A percentile compares a stretch with the other conserved stretches of the same genome.
Conservation (phyloP, 75 land plant species). For the Cryptomeria japonica region DNA sequence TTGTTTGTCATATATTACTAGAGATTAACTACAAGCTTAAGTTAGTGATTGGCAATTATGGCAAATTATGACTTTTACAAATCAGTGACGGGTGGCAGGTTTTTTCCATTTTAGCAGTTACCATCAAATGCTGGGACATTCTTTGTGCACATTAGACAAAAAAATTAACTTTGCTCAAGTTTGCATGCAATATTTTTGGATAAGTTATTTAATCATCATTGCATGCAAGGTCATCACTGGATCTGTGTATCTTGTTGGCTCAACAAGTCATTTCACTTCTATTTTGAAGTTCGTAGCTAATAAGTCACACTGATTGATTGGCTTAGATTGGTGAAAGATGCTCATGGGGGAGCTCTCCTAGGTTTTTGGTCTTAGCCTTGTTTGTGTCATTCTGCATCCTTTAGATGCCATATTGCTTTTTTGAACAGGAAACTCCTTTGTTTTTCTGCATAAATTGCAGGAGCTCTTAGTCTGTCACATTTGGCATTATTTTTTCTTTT, state of each 20-base stretch:
- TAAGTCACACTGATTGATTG: neutral
- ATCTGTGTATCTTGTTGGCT: neutral
- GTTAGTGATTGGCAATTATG: neutral
- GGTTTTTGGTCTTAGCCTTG: too few species aligned
- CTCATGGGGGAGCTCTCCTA: too few species aligned
- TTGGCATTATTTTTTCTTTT: too few species aligned
- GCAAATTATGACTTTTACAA: neutral
- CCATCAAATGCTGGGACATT: neutral
- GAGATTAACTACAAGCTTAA: neutral
- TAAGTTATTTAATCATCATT: neutral
- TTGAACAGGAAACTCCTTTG: too few species aligned
- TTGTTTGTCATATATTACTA: neutral
- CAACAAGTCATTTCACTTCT: neutral
- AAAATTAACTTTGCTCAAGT: neutral
- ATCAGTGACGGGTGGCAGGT: neutral
- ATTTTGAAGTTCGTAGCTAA: neutral
- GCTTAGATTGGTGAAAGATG: too few species aligned
- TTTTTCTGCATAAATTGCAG: too few species aligned
- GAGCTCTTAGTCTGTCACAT: too few species aligned
- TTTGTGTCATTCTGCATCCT: too few species aligned
- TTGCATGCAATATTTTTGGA: too few species aligned
- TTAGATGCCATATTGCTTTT: too few species aligned
- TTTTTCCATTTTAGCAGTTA: too few species aligned
- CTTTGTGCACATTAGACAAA: neutral
- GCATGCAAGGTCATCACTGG: neutral